Base-by-base conservation (phyloP, 1,284 basidiomycete genomes). In the Cystobasidium slooffiae region DNA sequence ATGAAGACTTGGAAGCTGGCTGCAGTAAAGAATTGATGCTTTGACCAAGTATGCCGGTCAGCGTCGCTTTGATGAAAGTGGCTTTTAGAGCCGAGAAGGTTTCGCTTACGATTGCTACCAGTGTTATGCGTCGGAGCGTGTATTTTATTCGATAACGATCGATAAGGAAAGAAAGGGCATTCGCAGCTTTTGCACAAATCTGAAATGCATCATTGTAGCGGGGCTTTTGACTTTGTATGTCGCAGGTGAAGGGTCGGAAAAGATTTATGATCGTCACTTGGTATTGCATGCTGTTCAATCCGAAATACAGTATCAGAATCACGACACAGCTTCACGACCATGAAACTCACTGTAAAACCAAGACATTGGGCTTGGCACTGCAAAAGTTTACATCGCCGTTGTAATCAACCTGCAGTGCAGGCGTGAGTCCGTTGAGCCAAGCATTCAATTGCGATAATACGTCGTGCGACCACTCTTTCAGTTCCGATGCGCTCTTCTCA, bases 1-100 rank as follows among this genome's bases (percentile, higher is more conserved):
- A 73, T 52, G 41, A 64, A 73, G 18, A 67, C 70, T 22, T 64
- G 70, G 41, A 37, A 64, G 18, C 46, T 66, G 10, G 70, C 70
- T 14, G 70, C 70, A 5, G 70, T 73, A 39, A 73, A 73, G 43
- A 73, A 55, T 55, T 73, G 70, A 58, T 73, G 70, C 49, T 66
- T 31, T 53, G n/a, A 66, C 31, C n/a, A 20, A 9, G 51, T 39
- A 41, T 14, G 20, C 16, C 18, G 22, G 12, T 44, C 24, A 31
- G 51, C 16, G 2, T 31, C 31, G 5, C 31, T 31, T 2, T 5
- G 31, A 31, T 31, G 31, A 31, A 31, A 31, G 31, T 31, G 31
- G 31, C 31, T 5, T 31, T 31, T 31, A 31, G 1, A 31, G 31
- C 31, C 5, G 31, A 9, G 3, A 10, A 39, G 44, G 20, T 12